Conservation (phyloP, 345 rosid species). For the Noccaea caerulescens region DNA sequence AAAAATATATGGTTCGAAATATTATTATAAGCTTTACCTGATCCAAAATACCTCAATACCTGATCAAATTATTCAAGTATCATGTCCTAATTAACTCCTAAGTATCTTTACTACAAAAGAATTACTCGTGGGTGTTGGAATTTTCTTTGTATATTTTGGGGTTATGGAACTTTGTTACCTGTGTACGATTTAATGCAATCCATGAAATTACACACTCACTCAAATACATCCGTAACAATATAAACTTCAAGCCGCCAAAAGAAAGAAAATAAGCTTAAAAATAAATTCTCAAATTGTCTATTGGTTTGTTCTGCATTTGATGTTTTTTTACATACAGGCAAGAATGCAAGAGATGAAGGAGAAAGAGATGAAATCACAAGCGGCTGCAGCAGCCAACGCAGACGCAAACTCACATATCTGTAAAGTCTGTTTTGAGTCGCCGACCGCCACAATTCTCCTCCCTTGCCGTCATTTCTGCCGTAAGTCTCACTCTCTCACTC, state of each 20-base stretch:
- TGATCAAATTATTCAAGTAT: background rate
- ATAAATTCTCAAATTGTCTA: background rate
- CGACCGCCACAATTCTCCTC: conserved; percentile 91
- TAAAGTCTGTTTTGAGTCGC: conserved; percentile 89
- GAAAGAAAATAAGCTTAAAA: no score
- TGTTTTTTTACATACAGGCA: conserved; percentile 56
- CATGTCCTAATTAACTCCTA: background rate
- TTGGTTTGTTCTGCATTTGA: background rate
- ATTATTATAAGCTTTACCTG: background rate
- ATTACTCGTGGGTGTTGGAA: background rate
- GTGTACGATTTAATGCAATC: background rate
- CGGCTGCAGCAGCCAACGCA: conserved; percentile 80
- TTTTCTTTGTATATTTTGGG: background rate
- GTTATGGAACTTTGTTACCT: conserved; percentile 6
- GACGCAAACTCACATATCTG: conserved; percentile 88
- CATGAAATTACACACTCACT: background rate
- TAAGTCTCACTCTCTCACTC: conserved; percentile 49
- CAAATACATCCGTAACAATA: conserved; percentile 2
- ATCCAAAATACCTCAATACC: background rate
- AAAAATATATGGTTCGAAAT: background rate
- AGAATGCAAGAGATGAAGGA: conserved; percentile 97
- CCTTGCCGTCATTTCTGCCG: conserved; percentile 98
- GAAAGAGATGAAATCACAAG: conserved; percentile 68
- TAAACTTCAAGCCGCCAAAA: background rate
- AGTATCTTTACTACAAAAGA: background rate